These are phyloP conservation scores for Coemansia sp. DNA, from an alignment of 192 early-diverging fungal genomes.

Conservation along the genomic window DNA sequence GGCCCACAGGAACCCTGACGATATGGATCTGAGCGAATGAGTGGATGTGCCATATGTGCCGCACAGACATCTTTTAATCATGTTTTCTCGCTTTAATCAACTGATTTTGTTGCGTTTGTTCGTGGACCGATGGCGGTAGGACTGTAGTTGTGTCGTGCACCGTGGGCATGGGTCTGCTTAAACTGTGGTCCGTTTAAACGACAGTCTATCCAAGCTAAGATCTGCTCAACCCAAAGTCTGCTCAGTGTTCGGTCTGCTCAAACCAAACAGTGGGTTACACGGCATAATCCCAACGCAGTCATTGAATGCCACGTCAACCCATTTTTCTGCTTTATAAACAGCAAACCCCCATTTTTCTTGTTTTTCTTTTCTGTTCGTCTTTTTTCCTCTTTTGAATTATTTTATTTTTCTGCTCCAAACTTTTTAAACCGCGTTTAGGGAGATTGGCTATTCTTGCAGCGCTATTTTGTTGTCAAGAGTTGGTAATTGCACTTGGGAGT, in stretches of 20 bases:
- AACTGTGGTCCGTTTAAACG: constrained; percentile 12
- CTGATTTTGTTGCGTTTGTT: neutral
- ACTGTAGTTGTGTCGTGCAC: constrained; percentile 64
- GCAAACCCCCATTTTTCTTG: constrained; percentile 4
- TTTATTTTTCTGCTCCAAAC: neutral
- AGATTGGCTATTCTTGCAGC: no score
- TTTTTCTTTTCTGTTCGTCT: constrained; percentile 2
- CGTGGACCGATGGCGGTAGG: constrained; percentile 60
- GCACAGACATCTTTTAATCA: neutral
- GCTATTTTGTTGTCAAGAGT: no score
- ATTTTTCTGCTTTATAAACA: neutral
- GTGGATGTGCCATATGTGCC: constrained; percentile 25
- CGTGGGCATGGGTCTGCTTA: constrained; percentile 61
- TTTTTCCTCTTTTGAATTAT: neutral
- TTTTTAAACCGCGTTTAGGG: no score
- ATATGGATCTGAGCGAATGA: constrained; percentile 10
- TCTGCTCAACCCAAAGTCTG: no score
- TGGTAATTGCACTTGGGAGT: no score
- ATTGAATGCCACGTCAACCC: neutral
- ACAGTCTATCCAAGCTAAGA: no score
- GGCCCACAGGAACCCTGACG: neutral
- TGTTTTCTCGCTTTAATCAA: neutral
- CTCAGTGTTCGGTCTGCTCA: no score
- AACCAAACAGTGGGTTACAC: no score
- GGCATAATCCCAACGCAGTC: neutral